Base-by-base conservation (phyloP, 2,329 filamentous ascomycete species). In the Cyanodermella asteris region DNA sequence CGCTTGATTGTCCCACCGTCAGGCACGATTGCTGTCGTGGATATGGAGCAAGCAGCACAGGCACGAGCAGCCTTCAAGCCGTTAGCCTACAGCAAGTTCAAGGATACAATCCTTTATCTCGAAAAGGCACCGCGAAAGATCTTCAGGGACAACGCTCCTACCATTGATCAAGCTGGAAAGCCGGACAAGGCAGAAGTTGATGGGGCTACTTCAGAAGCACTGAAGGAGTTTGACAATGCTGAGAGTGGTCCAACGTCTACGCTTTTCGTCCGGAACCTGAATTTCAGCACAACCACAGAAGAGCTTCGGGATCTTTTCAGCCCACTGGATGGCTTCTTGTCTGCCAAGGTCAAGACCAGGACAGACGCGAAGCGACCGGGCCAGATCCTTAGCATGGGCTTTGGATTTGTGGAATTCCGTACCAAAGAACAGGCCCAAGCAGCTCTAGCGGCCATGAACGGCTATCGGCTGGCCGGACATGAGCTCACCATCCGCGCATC, bases 371-470 rank as follows among this genome's bases (percentile, higher is more conserved):
- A 91, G 56, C 76, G 74, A 42, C 72, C 77, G 11, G 78, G 76
- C 6, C 73, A 91, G 47, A 64, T 74, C 4, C 65, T 97, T 27
- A 93, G 82, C 45, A 93, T 94, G 82, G 87, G 87, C 18, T 97
- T 91, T 45, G 87, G 82, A 22, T 97, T 97, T 47, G 66, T 81
- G 31, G 81, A 91, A 40, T 97, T 94, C 51, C 64, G 62, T 30
- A 72, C 63, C 36, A 77, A 77, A 41, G 63, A 60, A 20, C 66
- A 82, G 39, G 84, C 87, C 1, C 66, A 77, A 36, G 72, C 74
- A 22, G 87, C 84, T 13, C 56, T 80, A 30, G 63, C 67, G 36
- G 66, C 70, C n/a, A 87, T 94, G 78, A 71, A 94, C 46, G 80
- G 81, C 7, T 68, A 77, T 46, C 68, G 68, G 19, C 63, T 97